A percentile compares a stretch with the other conserved stretches of the same genome.
These are phyloP conservation scores for Trichoderma guizhouense DNA, from an alignment of 2,329 filamentous ascomycete species.

Conservation along the genomic window DNA sequence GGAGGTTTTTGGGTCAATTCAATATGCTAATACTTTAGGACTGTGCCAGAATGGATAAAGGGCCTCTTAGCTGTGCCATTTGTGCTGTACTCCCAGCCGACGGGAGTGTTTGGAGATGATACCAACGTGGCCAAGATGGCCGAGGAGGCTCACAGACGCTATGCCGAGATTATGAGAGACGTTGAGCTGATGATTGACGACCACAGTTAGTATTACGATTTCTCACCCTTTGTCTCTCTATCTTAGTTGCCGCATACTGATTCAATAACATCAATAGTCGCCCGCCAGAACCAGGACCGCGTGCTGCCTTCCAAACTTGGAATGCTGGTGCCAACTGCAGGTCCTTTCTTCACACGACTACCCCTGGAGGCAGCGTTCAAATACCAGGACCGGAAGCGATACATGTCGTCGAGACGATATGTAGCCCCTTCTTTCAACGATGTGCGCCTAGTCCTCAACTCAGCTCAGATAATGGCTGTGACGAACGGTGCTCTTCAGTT, in stretches of 20 bases:
- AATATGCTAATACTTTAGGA: background rate
- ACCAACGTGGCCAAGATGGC: conserved; percentile 68
- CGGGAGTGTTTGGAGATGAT: conserved; percentile 73
- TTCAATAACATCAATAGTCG: conserved; percentile 47
- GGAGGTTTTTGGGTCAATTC: background rate
- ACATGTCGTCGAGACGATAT: conserved; percentile 87
- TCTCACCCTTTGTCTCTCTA: conserved; percentile 2
- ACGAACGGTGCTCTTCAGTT: conserved; percentile 74
- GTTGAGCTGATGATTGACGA: conserved; percentile 90
- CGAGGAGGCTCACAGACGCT: conserved; percentile 76
- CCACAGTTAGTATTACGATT: conserved; percentile 60
- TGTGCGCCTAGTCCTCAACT: conserved; percentile 87
- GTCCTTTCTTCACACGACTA: conserved; percentile 88
- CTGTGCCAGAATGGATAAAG: conserved; percentile 82
- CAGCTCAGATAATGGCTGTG: conserved; percentile 91
- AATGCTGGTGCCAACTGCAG: conserved; percentile 84
- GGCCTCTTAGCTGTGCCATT: conserved; percentile 91
- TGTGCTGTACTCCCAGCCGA: conserved; percentile 92
- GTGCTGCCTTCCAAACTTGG: conserved; percentile 83
- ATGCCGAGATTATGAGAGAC: conserved; percentile 92
- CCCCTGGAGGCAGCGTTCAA: conserved; percentile 86
- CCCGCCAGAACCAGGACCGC: conserved; percentile 62
- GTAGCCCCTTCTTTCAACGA: conserved; percentile 98
- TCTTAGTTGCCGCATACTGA: background rate
- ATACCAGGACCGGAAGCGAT: conserved; percentile 80